Evolutionary conservation across 805 yeast genomes (phyloP), one percentile per base, ranked within the genome.

Genomic region (Saccharomycopsis microspora): DNA sequence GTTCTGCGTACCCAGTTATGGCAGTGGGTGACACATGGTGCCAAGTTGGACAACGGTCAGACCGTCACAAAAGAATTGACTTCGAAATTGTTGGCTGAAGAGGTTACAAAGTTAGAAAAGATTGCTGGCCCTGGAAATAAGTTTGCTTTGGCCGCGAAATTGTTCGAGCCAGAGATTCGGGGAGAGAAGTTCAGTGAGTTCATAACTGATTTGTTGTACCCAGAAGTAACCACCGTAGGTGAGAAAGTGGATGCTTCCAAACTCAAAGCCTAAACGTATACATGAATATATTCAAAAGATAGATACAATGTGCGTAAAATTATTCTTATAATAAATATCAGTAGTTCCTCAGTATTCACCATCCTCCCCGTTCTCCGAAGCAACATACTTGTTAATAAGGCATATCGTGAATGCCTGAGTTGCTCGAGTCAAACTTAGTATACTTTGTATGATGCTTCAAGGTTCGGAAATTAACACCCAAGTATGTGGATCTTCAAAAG

Each of bases 11-110:
- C 87, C 52, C 90, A 83, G 66, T 70, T 84, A 56, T 80, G 80
- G 72, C 87, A 85, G 61, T 84, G 94, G 94, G 84, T 80, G 45
- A 81, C 78, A 50, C 89, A 84, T 61, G 76, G 77, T 41, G 82
- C 78, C 41, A 66, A 61, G 48, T 60, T 75, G 52, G 85, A 81
- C 57, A 70, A 78, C 30, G 80, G 80, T 43, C 72, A 68, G 46
- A 66, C 58, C 31, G 71, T 83, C 35, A 79, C 85, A 48, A 74
- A 83, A 46, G 78, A 75, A 37, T 74, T 77, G 56, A 78, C 82
- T 44, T 58, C 70, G 37, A 63, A 66, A 54, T 68, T 81, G 54
- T 73, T 84, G 59, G 71, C 75, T 41, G 82, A 77, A 55, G 85
- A 80, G 64, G 82, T 75, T 55, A 70, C 67, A 32, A 71, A 74